A percentile compares a stretch with the other conserved stretches of the same genome.
Evolutionary conservation across 306 rosid genomes (phyloP).

Genomic region (Argentina anserina): DNA sequence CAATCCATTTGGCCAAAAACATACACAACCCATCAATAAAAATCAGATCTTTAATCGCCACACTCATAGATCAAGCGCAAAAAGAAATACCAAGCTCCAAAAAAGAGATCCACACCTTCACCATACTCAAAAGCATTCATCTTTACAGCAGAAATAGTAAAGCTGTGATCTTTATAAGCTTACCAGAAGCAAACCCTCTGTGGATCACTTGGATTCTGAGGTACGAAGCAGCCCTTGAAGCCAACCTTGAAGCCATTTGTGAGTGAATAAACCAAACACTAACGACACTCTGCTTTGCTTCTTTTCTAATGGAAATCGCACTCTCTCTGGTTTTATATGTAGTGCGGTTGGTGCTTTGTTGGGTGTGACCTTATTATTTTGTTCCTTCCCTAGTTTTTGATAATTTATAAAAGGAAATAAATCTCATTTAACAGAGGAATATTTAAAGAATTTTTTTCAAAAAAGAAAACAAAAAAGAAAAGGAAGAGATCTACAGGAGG

Average conservation of each 20-base stretch:
- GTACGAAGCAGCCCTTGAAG: constrained; percentile 73
- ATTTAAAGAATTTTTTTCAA: not conserved
- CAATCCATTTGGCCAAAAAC: constrained; percentile 10
- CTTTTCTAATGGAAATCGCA: not conserved
- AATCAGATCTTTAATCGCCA: constrained; percentile 17
- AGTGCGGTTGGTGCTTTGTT: constrained; percentile 11
- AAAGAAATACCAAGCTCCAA: constrained; percentile 2
- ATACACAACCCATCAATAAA: constrained; percentile 12
- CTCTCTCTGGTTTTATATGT: not conserved
- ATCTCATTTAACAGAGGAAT: not conserved
- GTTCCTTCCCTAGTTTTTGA: not conserved
- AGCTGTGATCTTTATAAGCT: not conserved
- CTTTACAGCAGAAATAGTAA: not conserved
- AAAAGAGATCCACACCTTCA: constrained; percentile 30
- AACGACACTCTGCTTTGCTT: not conserved
- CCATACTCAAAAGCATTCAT: not conserved
- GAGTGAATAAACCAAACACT: constrained; percentile 8
- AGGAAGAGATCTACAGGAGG: not conserved
- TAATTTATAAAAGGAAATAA: not conserved
- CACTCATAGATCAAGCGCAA: constrained; percentile 25
- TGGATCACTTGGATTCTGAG: constrained; percentile 57
- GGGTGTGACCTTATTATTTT: not conserved
- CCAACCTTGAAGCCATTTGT: constrained; percentile 68
- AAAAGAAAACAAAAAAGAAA: not conserved
- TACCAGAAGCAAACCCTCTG: constrained; percentile 67